Percentiles rank a stretch among this genome's conserved stretches.
Evolutionary conservation across 2,329 filamentous ascomycete genomes (phyloP).

Genomic region (Penicillium brasilianum): DNA sequence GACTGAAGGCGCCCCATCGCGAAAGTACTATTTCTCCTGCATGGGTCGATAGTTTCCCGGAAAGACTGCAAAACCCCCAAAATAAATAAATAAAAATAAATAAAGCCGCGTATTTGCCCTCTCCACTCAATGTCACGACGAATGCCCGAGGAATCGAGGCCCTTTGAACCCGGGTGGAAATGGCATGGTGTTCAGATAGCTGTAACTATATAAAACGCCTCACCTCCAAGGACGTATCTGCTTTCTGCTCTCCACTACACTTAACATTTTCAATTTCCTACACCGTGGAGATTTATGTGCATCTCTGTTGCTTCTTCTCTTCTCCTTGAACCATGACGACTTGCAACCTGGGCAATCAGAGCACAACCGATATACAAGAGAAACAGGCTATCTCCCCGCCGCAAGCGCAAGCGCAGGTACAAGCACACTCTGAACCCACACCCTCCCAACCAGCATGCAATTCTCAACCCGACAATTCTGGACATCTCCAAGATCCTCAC

Average conservation of each 20-base stretch:
- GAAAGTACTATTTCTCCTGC: too few species aligned
- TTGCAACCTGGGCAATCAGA: conserved; percentile 3
- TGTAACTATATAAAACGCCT: too few species aligned
- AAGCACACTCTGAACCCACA: not conserved
- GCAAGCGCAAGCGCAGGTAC: conserved; percentile 1
- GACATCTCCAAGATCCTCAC: not conserved
- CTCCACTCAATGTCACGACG: too few species aligned
- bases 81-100: too few species aligned
- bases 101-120: too few species aligned
- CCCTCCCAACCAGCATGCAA: conserved; percentile 4
- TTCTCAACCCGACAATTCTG: not conserved
- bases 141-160: too few species aligned
- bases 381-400: not conserved
- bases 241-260: not conserved
- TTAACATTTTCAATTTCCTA: not conserved
- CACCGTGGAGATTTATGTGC: conserved; percentile 11
- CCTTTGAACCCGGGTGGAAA: too few species aligned
- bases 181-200: too few species aligned
- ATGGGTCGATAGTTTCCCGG: too few species aligned
- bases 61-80: too few species aligned
- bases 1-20: too few species aligned
- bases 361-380: conserved; percentile 2
- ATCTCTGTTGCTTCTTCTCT: conserved; percentile 12
- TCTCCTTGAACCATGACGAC: conserved; percentile 19
- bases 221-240: too few species aligned